These are phyloP conservation scores for Arxiozyma heterogenica DNA, from an alignment of 1,139 yeast species.

Conservation along the genomic window DNA sequence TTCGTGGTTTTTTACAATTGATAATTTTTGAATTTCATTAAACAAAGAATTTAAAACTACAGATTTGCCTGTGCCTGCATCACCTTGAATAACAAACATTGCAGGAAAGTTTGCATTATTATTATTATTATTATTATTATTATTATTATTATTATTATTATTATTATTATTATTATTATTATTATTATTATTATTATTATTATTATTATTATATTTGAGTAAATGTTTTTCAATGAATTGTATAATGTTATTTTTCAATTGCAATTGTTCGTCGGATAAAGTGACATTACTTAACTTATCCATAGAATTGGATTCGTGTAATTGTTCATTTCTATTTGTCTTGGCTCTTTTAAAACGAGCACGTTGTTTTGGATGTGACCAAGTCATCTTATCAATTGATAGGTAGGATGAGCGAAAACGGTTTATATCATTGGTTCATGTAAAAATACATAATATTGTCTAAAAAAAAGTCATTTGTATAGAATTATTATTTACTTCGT, in stretches of 20 bases:
- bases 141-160: conserved; percentile 7
- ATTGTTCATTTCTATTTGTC: conserved; percentile 3
- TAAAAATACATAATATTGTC: too few species aligned
- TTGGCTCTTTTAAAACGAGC: not conserved
- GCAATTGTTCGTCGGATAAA: conserved; percentile 32
- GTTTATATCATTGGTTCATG: not conserved
- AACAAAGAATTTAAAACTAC: conserved; percentile 70
- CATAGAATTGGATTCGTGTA: conserved; percentile 22
- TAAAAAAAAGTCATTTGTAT: too few species aligned
- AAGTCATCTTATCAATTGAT: not conserved
- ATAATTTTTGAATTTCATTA: conserved; percentile 37
- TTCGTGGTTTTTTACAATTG: conserved; percentile 9
- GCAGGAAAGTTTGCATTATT: conserved; percentile 19
- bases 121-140: conserved; percentile 3
- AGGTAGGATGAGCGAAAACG: not conserved
- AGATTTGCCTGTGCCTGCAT: conserved; percentile 54
- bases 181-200: conserved; percentile 4
- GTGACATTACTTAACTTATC: conserved; percentile 30
- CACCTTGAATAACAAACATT: conserved; percentile 37
- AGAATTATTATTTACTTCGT: too few species aligned
- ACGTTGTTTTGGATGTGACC: not conserved
- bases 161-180: conserved; percentile 14
- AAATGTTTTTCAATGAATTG: conserved; percentile 25
- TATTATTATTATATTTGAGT: conserved; percentile 8
- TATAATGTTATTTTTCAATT: conserved; percentile 25